phyloP scores from a whole-genome alignment of 495 filamentous ascomycete species.

The Aspergillus hancockii region DNA sequence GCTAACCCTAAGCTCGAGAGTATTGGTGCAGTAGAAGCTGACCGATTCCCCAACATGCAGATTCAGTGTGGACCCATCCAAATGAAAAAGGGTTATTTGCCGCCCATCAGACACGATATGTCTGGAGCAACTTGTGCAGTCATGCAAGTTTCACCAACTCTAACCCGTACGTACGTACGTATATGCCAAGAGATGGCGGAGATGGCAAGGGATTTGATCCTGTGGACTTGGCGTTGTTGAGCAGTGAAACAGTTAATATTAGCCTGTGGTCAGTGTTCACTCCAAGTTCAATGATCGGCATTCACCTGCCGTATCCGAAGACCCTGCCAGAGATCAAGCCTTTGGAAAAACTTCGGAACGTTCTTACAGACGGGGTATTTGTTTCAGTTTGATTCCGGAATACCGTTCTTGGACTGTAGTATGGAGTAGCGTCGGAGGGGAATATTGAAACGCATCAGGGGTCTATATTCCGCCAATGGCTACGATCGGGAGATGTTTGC shows the following conservation, averaged over 20 bases:
- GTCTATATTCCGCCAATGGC: constrained; percentile 8
- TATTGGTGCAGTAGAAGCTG: background rate
- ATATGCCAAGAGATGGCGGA: constrained; percentile 1
- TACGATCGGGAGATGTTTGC: background rate
- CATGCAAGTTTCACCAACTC: background rate
- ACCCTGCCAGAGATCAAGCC: background rate
- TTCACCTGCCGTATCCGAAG: background rate
- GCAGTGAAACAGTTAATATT: constrained; percentile 4
- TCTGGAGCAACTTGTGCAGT: background rate
- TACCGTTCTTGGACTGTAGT: background rate
- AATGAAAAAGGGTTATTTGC: constrained; percentile 1
- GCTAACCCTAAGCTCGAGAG: background rate
- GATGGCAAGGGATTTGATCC: background rate
- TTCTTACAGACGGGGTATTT: background rate
- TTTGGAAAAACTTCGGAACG: background rate
- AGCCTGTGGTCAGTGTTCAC: constrained; percentile 1
- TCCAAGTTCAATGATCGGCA: background rate
- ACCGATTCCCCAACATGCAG: background rate
- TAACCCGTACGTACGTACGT: background rate
- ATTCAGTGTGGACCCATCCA: background rate
- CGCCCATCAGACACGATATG: background rate
- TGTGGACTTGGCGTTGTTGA: background rate
- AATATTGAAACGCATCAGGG: constrained; percentile 11
- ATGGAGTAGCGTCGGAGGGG: background rate
- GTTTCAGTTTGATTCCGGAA: constrained; percentile 9